Evolutionary conservation across 768 basidiomycete species (phyloP), one percentile per base, ranked within the genome.

Genomic region (Hortiboletus campestris): DNA sequence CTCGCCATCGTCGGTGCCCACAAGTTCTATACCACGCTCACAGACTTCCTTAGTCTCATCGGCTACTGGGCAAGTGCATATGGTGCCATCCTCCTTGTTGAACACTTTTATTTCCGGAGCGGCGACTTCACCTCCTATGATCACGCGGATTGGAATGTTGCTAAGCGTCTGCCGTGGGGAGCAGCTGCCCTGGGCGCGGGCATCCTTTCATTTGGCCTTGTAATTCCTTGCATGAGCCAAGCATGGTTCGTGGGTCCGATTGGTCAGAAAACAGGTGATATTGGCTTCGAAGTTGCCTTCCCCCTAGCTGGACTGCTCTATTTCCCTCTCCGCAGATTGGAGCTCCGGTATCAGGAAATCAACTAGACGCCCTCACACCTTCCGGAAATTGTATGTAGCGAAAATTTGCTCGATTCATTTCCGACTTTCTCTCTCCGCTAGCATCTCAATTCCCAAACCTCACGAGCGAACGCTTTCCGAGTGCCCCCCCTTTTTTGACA

Each of bases 191-290:
- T 88, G 6, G 52, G 75, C 0, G 78, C 89, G 0, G 76, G 77
- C 46, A 52, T 75, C 0, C 73, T 80, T 13, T 75, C 83, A 3
- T 83, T 84, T 51, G 81, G 72, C 8, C 74, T 89, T 20, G 71
- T 85, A 22, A 72, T 90, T 6, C 83, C 86, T 6, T 82, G 76
- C 47, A 91, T 91, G 83, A 73, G 80, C 54, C 88, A 92, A 63
- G 80, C 75, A 14, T 90, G 84, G 82, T 91, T 82, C 64, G 69
- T 73, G 4, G 89, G 89, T 1, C 88, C 88, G 0, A 83, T 91
- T 19, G 88, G 87, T 4, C 61, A 65, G 35, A 72, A 63, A 9
- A 76, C 84, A 12, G 89, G 89, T 3, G 89, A 91, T 67, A 83
- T 91, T 49, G 89, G 86, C 3, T 80, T 91, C 38, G 76, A 87